Evolutionary conservation across 1,284 basidiomycete species (phyloP), one percentile per base, ranked within the genome.

Genomic region (Boletellus deceptivus): DNA sequence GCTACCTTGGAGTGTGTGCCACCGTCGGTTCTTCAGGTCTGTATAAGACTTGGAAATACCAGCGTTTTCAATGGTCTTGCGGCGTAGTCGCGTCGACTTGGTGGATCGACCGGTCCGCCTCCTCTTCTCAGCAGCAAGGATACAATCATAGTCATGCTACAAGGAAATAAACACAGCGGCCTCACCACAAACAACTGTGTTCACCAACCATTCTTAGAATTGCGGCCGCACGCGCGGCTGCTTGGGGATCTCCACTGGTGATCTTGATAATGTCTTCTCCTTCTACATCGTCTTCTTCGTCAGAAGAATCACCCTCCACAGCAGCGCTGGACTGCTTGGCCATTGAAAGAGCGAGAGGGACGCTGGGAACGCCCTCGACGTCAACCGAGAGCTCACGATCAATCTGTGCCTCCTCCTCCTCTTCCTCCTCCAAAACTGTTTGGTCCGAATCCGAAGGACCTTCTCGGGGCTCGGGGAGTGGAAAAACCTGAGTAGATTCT

Each of bases 141-240:
- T 81, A 60, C 89, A 86, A 60, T 93, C 91, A 56, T 90, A 88
- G 68, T 93, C 85, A 59, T 93, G 84, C 89, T 92, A 57, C n/a
- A 54, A 10, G 36, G 8, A 34, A 58, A 50, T 39, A 42, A 54
- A 47, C 45, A 43, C 37, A 42, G 29, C 0, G 2, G n/a, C 13
- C 13, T 5, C 33, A 43, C 8, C 41, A 16, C 4, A 7, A 43
- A 47, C 35, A 20, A 54, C 39, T 42, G 16, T 27, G 22, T 25
- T 65, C 77, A 36, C 60, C 34, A 49, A 90, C 90, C 73, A 90
- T 79, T 69, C 89, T 91, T 55, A 95, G 73, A 55, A 95, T 93
- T 0, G 92, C 93, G 18, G 89, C 91, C n/a, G 91, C 92, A 43
- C 89, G 74, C 6, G 92, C 92, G 42, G 92, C 93, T 11, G 89